Base-by-base conservation (phyloP, 208 protist species). In the Acanthamoeba culbertsoni region DNA sequence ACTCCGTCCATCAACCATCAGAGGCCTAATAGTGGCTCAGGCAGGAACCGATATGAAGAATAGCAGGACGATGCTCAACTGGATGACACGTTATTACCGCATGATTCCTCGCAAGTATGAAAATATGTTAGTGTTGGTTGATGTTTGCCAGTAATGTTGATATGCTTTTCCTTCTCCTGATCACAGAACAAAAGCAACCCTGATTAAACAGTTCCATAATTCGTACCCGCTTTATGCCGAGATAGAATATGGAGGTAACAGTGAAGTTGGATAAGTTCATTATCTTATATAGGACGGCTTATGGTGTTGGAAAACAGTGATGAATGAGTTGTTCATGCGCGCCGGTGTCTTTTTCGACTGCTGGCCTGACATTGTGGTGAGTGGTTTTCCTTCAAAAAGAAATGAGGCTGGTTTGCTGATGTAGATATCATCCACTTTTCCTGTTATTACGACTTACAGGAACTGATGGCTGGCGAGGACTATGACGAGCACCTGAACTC, bases 31-130 rank as follows among this genome's bases (percentile, higher is more conserved):
- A 6, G 23, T 84, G 7, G 73, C 43, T 0, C 73, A 84, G 40
- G 20, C 73, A 18, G 73, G 73, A 5, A 84, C 73, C 43, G 73
- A 84, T n/a, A 84, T 84, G 73, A 48, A 84, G 73, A 84, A 84
- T 8, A 84, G 73, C 73, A 51, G 31, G 43, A 84, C 73, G 1
- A 84, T 84, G 73, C 45, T 84, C n/a, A 57, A 46, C 45, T 84
- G 73, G 43, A 84, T 84, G 73, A 55, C 43, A 33, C 40, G 40
- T n/a, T 84, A 84, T 43, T 84, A 84, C 43, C 26, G 23, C 5
- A 37, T 84, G 28, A 4, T 84, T 1, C 23, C 73, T 18, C 73
- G 73, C 40, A 84, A 84, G 73, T 84, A 57, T 43, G 73, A 16
- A 26, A 37, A 8, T 55, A 18, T 55, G 8, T 55, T 55, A 23